phyloP scores from a whole-genome alignment of 2,329 filamentous ascomycete species.

The Myotisia sp. region DNA sequence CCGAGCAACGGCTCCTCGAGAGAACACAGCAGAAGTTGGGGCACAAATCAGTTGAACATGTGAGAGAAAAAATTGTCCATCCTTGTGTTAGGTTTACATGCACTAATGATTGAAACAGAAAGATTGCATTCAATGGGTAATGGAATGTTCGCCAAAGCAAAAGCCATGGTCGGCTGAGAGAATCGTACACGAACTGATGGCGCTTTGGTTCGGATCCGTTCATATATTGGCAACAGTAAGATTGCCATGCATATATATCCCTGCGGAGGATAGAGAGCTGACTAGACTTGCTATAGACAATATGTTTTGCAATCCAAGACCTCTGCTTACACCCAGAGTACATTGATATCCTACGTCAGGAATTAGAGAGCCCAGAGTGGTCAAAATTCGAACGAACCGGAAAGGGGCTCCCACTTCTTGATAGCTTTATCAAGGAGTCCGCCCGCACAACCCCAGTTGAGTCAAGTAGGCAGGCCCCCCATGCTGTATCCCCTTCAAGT shows the following conservation, averaged over 20 bases:
- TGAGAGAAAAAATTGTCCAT: not conserved
- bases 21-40: not conserved
- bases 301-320: not conserved
- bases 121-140: constrained; percentile 2
- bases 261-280: no score
- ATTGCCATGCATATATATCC: not conserved
- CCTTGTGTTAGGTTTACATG: no score
- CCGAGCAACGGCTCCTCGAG: not conserved
- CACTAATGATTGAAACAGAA: no score
- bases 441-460: not conserved
- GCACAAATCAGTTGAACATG: not conserved
- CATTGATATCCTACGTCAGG: not conserved
- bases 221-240: not conserved
- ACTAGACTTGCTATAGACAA: not conserved
- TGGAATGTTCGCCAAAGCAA: constrained; percentile 1
- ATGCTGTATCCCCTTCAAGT: no score
- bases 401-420: not conserved
- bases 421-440: not conserved
- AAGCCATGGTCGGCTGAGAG: constrained; percentile 1
- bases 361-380: not conserved
- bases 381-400: not conserved
- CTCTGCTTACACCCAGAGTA: not conserved
- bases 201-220: constrained; percentile 1
- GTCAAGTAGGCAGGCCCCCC: no score
- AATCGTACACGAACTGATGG: constrained; percentile 1